phyloP scores from a whole-genome alignment of 768 basidiomycete genomes.

The Russula virescens region DNA sequence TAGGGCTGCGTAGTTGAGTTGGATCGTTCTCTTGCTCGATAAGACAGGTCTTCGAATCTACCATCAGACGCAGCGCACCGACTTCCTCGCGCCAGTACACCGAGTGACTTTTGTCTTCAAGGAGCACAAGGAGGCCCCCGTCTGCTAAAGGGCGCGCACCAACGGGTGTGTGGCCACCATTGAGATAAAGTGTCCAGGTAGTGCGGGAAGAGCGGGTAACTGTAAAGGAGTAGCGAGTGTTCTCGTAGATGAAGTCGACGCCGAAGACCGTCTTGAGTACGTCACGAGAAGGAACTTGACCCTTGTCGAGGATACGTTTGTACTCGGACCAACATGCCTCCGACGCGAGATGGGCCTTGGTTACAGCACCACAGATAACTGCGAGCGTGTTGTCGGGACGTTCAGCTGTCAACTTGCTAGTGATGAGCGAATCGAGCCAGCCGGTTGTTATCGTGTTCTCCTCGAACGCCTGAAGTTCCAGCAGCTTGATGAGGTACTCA shows the following conservation, averaged over 20 bases:
- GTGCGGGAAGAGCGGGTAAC: slow-evolving; percentile 85
- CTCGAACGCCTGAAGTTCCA: slow-evolving; percentile 93
- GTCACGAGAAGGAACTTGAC: slow-evolving; percentile 93
- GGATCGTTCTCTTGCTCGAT: slow-evolving; percentile 99
- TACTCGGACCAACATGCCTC: slow-evolving; percentile 90
- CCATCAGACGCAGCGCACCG: slow-evolving; percentile 84
- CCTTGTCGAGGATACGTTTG: slow-evolving; percentile 93
- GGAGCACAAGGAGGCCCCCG: slow-evolving; percentile 84
- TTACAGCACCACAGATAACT: slow-evolving; percentile 92
- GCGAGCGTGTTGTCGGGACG: slow-evolving; percentile 90
- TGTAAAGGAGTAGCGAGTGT: slow-evolving; percentile 91
- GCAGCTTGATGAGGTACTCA: slow-evolving; percentile 96
- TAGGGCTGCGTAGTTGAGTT: slow-evolving; percentile 91
- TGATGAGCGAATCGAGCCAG: slow-evolving; percentile 97
- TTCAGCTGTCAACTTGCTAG: slow-evolving; percentile 95
- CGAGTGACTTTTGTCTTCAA: slow-evolving; percentile 94
- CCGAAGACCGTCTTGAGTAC: slow-evolving; percentile 94
- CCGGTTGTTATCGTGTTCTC: slow-evolving; percentile 98
- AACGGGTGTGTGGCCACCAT: slow-evolving; percentile 89
- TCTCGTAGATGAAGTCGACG: slow-evolving; percentile 97
- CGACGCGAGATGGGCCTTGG: slow-evolving; percentile 88
- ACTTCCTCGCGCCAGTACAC: slow-evolving; percentile 99
- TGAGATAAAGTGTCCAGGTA: slow-evolving; percentile 92
- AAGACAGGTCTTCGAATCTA: slow-evolving; percentile 96
- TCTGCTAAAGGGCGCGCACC: slow-evolving; percentile 91